These are phyloP conservation scores for Carpinus viminea DNA, from an alignment of 306 rosid species.

Conservation along the genomic window DNA sequence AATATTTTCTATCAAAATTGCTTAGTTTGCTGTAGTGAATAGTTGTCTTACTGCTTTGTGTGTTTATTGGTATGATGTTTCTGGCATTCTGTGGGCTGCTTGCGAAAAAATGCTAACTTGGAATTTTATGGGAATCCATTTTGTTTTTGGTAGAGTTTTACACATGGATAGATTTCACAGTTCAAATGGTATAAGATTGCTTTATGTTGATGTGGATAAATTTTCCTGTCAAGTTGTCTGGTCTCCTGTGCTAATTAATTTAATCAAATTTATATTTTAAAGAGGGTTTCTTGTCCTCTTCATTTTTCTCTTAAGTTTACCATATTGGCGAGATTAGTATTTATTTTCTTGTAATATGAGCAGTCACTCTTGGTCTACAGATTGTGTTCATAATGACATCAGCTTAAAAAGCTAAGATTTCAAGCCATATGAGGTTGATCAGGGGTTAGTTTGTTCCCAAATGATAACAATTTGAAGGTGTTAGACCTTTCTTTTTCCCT, in stretches of 20 bases:
- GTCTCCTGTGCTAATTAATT: neutral
- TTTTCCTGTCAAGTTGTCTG: neutral
- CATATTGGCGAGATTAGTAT: neutral
- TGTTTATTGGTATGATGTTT: neutral
- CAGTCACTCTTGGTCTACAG: too few species aligned
- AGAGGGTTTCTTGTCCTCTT: too few species aligned
- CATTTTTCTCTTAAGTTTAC: neutral
- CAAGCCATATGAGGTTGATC: too few species aligned
- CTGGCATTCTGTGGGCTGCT: neutral
- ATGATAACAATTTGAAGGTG: too few species aligned
- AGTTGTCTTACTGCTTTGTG: neutral
- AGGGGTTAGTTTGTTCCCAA: too few species aligned
- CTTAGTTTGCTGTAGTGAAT: neutral
- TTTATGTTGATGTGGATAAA: too few species aligned
- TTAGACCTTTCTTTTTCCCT: too few species aligned
- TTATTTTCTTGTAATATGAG: neutral
- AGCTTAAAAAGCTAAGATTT: too few species aligned
- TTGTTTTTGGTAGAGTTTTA: neutral
- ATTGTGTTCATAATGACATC: too few species aligned
- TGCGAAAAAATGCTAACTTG: neutral
- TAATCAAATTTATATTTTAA: too few species aligned
- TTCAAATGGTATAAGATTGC: too few species aligned
- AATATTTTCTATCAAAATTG: conserved; percentile 1
- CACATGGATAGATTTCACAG: too few species aligned
- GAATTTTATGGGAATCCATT: neutral